phyloP scores from a whole-genome alignment of 495 filamentous ascomycete genomes.

The Neurospora sp. region DNA sequence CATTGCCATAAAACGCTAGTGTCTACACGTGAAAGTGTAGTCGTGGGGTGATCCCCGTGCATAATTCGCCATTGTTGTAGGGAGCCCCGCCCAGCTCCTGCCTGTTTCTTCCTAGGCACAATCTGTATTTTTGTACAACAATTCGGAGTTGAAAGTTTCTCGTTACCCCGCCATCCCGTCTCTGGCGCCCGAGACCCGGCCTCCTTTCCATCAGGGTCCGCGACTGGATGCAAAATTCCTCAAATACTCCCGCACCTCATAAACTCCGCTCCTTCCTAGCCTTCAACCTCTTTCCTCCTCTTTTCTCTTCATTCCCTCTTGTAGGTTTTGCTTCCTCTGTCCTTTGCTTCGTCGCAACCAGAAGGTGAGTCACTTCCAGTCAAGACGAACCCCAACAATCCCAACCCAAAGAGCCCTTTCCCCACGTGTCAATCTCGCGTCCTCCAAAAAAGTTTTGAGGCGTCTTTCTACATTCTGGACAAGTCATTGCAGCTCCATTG shows the following conservation, averaged over 20 bases:
- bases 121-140: constrained; percentile 10
- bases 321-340: constrained; percentile 1
- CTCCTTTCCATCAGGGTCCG: constrained; percentile 10
- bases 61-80: not conserved
- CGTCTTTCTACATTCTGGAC: not conserved
- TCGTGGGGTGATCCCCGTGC: not conserved
- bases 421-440: not conserved
- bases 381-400: not conserved
- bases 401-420: not conserved
- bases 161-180: constrained; percentile 11
- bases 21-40: not conserved
- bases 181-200: constrained; percentile 19
- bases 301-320: constrained; percentile 18
- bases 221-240: constrained; percentile 18
- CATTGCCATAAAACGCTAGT: not conserved
- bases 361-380: constrained; percentile 7
- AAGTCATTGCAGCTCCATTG: not conserved
- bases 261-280: not conserved
- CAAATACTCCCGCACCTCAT: constrained; percentile 23
- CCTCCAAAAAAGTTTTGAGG: not conserved
- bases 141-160: constrained; percentile 1
- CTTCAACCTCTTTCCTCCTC: constrained; percentile 9
- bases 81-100: not conserved
- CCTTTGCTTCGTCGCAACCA: not conserved
- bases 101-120: not conserved